A percentile compares a stretch with the other conserved stretches of the same genome.
phyloP scores from a whole-genome alignment of 129 eudicot genomes.

The Pseudognaphalium luteoalbum region DNA sequence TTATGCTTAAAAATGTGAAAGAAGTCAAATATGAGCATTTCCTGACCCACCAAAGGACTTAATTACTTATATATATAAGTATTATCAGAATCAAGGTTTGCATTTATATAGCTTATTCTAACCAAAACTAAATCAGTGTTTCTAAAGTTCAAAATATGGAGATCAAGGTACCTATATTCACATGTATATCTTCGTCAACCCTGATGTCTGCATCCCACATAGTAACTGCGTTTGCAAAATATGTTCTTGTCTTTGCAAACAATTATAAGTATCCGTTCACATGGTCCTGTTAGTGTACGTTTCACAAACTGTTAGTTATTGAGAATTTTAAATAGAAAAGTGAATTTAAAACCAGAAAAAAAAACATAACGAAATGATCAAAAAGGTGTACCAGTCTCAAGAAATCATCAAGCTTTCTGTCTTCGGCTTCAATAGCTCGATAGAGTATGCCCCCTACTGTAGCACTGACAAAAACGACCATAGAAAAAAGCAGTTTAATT shows the following conservation, averaged over 20 bases:
- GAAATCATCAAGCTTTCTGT: conserved; percentile 74
- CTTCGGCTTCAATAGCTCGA: conserved; percentile 83
- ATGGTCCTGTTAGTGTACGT: conserved; percentile 59
- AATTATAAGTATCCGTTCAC: conserved; percentile 86
- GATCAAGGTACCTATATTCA: conserved; percentile 68
- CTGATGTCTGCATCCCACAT: conserved; percentile 93
- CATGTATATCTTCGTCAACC: conserved; percentile 93
- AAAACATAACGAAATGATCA: background rate
- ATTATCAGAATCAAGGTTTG: background rate
- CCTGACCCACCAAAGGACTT: no score
- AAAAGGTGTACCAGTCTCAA: conserved; percentile 64
- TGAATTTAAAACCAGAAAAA: background rate
- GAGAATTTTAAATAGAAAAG: no score
- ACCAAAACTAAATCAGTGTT: background rate
- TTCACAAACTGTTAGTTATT: background rate
- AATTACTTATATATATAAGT: no score
- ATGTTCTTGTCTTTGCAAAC: conserved; percentile 77
- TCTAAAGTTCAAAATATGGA: background rate
- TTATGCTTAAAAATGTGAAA: background rate
- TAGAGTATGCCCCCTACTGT: conserved; percentile 81
- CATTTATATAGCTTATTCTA: background rate
- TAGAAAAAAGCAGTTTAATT: conserved; percentile 5
- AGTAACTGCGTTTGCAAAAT: conserved; percentile 82
- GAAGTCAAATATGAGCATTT: no score
- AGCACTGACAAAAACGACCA: conserved; percentile 46